Evolutionary conservation across 2,329 filamentous ascomycete species (phyloP), one percentile per base, ranked within the genome.

Genomic region (Alternaria brassicae): DNA sequence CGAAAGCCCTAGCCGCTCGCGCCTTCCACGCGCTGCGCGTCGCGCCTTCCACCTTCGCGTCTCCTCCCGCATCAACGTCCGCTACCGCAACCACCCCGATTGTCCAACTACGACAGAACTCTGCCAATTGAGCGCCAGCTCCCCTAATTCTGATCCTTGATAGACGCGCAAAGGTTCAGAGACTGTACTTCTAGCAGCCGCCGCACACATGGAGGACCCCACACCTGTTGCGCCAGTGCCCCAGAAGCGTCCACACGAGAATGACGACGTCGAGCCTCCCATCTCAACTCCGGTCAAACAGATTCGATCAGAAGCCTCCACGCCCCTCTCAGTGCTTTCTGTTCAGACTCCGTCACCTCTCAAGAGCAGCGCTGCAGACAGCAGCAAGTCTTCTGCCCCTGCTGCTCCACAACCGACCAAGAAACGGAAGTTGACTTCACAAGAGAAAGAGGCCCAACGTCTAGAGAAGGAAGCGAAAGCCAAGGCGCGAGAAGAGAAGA

Each of bases 371-470:
- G 47, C 56, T 6, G 45, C 64, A 6, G 53, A 49, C 28, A 70
- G 59, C 58, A 69, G 56, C 55, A 63, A 59, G 36, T 40, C 30
- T 42, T 27, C 50, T 30, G 37, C 40, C 27, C 19, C 56, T n/a
- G 49, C 56, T 28, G 23, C 42, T 36, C 63, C 60, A 27, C 71
- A 74, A 37, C 74, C 81, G 25, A 71, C 76, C 13, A 83, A 83
- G 68, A 67, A 77, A 37, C 70, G 79, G 53, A 81, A 79, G 58
- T 63, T 82, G 42, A 82, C 80, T 1, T 61, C 71, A 32, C 63
- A 78, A 50, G 81, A 83, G 64, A 81, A 81, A 57, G 75, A 80
- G 25, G 71, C 77, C 32, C 68, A 76, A 49, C 68, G 63, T 6
- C 62, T 74, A 3, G 77, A 79, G 30, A 80, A 79, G 50, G 78